Percentiles rank a stretch among this genome's conserved stretches.
These are phyloP conservation scores for Pythium pyrilobum DNA, from an alignment of 352 stramenopile genomes.

Conservation along the genomic window DNA sequence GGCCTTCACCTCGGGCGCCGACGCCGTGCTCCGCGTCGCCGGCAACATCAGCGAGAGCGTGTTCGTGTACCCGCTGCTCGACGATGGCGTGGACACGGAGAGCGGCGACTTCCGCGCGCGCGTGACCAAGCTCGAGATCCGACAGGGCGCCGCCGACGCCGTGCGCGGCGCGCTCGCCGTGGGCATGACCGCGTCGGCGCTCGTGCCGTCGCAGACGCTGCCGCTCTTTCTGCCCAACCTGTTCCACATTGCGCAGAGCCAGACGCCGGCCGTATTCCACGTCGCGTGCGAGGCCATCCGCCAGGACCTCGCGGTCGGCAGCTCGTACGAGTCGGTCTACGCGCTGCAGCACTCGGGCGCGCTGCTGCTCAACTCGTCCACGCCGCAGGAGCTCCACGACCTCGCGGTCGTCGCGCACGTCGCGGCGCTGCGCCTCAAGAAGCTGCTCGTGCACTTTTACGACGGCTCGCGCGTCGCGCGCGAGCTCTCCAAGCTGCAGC, in stretches of 20 bases:
- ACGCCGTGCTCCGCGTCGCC: slow-evolving; percentile 54
- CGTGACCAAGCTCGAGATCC: slow-evolving; percentile 59
- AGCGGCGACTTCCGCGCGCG: slow-evolving; percentile 32
- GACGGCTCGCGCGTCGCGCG: slow-evolving; percentile 60
- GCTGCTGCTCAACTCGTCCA: slow-evolving; percentile 64
- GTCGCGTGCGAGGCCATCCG: slow-evolving; percentile 52
- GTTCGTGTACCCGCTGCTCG: slow-evolving; percentile 57
- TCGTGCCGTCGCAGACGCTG: slow-evolving; percentile 70
- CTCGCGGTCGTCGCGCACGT: slow-evolving; percentile 73
- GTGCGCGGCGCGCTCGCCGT: slow-evolving; percentile 57
- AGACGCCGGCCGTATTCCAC: slow-evolving; percentile 47
- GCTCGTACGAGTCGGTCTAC: slow-evolving; percentile 62
- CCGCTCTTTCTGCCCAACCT: slow-evolving; percentile 70
- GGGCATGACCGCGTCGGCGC: slow-evolving; percentile 36
- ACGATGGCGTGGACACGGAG: slow-evolving; percentile 15
- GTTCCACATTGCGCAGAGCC: slow-evolving; percentile 46
- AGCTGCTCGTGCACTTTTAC: slow-evolving; percentile 79
- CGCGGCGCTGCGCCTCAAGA: slow-evolving; percentile 45
- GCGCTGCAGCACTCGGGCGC: slow-evolving; percentile 65
- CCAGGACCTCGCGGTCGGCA: slow-evolving; percentile 45
- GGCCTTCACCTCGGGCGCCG: slow-evolving; percentile 46
- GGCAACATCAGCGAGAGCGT: slow-evolving; percentile 54
- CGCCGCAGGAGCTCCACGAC: slow-evolving; percentile 72
- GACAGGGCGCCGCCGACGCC: slow-evolving; percentile 41
- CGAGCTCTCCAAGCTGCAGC: slow-evolving; percentile 55